Base-by-base conservation (phyloP, 1,284 basidiomycete genomes). In the Ustanciosporium gigantosporum region DNA sequence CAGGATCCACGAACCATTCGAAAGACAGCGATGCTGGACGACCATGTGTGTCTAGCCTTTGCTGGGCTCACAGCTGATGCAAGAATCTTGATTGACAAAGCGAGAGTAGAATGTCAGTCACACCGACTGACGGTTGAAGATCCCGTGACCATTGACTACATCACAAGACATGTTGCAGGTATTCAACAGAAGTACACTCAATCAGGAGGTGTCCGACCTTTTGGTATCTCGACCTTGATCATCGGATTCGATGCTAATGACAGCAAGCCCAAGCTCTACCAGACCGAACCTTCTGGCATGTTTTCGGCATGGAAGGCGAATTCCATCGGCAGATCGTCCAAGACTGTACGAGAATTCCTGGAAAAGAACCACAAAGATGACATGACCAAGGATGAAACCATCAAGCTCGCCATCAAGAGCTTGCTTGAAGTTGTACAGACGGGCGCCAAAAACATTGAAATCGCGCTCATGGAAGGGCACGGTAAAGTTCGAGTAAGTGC, bases 141-240 rank as follows among this genome's bases (percentile, higher is more conserved):
- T 78, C 94, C 95, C 16, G 93, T 96, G 31, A 93, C 90, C 3
- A 88, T 98, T 39, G 95, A 99, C 80, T 98, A 98, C 78, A 97
- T 99, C 70, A 97, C 95, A 20, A 86, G 95, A 78, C 89, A 96
- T 81, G 88, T 99, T 73, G 95, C 95, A 42, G 91, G 92, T 14
- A 91, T 98, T 61, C 93, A 98, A 81, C 95, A 98, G 83, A 91
- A 91, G 48, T 99, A 99, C 81, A 98, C 95, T 16, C 95, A 99
- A 83, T 97, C 94, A 9, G 95, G 95, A 66, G 95, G 95, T 83
- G 92, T 96, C 34, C 85, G 95, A 55, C 95, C 95, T 25, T 99
- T 98, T 77, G 95, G 95, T 70, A 93, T 98, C 71, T 93, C 94
- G 19, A 96, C 92, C 8, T 84, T 99, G 39, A 90, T 99, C 65